Conservation (phyloP, 202 grass and related monocot species). For the Cymbopogon flexuosus region DNA sequence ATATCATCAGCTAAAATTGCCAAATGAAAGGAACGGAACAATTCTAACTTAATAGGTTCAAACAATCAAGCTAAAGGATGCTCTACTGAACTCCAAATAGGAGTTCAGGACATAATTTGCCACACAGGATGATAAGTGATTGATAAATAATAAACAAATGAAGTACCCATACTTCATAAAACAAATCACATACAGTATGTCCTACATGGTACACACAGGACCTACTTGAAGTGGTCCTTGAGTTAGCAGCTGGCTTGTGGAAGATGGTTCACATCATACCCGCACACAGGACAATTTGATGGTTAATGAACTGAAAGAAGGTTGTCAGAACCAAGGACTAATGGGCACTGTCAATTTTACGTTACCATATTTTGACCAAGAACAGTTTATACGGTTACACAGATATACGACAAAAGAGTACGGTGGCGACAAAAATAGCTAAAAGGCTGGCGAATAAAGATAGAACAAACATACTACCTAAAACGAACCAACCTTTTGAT, state of each 20-base stretch:
- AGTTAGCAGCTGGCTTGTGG: background rate
- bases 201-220: background rate
- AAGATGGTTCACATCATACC: background rate
- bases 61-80: background rate
- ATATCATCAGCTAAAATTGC: slow-evolving; percentile 9
- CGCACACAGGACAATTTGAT: background rate
- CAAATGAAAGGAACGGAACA: background rate
- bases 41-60: background rate
- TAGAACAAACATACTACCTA: background rate
- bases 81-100: background rate
- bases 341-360: background rate
- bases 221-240: background rate
- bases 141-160: background rate
- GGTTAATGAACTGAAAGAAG: background rate
- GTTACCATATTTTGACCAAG: slow-evolving; percentile 3
- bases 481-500: background rate
- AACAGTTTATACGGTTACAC: background rate
- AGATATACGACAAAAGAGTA: background rate
- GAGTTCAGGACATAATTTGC: background rate
- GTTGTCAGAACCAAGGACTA: background rate
- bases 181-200: slow-evolving; percentile 1
- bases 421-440: background rate
- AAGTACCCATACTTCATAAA: background rate
- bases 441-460: background rate
- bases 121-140: background rate